Evolutionary conservation across 2,329 filamentous ascomycete species (phyloP).

Genomic region (Diaporthe capsici): DNA sequence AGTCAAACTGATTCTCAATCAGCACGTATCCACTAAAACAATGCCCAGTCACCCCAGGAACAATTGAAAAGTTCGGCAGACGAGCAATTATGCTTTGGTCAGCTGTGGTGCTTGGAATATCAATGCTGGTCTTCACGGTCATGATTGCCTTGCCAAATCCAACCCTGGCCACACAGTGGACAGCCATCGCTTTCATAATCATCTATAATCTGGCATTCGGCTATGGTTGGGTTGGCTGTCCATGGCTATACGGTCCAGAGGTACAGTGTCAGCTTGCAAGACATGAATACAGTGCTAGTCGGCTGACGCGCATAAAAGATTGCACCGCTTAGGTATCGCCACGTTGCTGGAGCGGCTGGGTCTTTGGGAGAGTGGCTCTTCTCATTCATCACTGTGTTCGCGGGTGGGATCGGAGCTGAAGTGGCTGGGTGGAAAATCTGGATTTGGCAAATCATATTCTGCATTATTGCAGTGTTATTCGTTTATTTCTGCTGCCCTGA

Average conservation of each 20-base stretch:
- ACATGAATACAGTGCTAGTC: accelerated
- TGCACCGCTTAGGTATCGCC: slow-evolving; percentile 11
- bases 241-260: slow-evolving; percentile 9
- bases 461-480: background rate
- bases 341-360: background rate
- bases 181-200: slow-evolving; percentile 1
- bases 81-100: slow-evolving; percentile 20
- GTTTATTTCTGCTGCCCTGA: slow-evolving; percentile 16
- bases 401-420: background rate
- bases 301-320: background rate
- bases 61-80: slow-evolving; percentile 11
- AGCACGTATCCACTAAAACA: accelerated
- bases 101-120: background rate
- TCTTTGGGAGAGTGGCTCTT: slow-evolving; percentile 14
- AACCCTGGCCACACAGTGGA: slow-evolving; percentile 10
- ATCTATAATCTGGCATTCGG: background rate
- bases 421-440: slow-evolving; percentile 7
- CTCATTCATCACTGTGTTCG: background rate
- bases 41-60: background rate
- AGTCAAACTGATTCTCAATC: background rate
- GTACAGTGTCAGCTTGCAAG: background rate
- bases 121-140: slow-evolving; percentile 3
- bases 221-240: slow-evolving; percentile 4
- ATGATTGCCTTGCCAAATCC: slow-evolving; percentile 19
- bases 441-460: slow-evolving; percentile 13